These are phyloP conservation scores for Colletotrichum camelliae DNA, from an alignment of 2,329 filamentous ascomycete genomes.

Conservation along the genomic window DNA sequence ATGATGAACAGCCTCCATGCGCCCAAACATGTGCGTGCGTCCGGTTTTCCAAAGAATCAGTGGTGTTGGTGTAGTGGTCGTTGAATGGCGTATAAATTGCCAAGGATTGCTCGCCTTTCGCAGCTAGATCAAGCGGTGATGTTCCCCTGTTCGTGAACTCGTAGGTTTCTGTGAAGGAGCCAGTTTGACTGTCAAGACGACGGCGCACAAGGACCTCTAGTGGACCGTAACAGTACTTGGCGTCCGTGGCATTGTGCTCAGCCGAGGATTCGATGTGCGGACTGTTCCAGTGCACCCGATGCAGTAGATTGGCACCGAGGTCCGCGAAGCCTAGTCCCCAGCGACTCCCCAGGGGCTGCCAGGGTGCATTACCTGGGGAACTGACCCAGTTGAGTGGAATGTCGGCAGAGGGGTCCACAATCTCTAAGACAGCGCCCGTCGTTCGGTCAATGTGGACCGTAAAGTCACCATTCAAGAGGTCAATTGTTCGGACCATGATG, in stretches of 20 bases:
- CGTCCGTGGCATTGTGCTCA: neutral
- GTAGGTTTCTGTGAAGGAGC: conserved; percentile 11
- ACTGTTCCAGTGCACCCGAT: conserved; percentile 14
- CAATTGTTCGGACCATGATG: conserved; percentile 5
- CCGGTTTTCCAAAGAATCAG: neutral
- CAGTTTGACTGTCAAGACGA: neutral
- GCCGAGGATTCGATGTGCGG: neutral
- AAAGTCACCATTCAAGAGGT: conserved; percentile 9
- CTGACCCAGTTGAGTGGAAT: conserved; percentile 17
- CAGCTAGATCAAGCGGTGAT: neutral
- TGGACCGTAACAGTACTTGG: neutral
- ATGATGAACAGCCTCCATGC: conserved; percentile 9
- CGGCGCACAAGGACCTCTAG: conserved; percentile 7
- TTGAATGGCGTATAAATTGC: conserved; percentile 21
- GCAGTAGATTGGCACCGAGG: neutral
- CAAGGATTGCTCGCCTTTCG: neutral
- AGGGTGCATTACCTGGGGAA: conserved; percentile 15
- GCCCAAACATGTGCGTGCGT: conserved; percentile 18
- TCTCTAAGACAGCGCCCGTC: conserved; percentile 9
- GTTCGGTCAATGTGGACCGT: neutral
- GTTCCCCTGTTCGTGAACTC: conserved; percentile 4
- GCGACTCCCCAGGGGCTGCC: conserved; percentile 19
- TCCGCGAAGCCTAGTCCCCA: conserved; percentile 18
- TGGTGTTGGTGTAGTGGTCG: conserved; percentile 20
- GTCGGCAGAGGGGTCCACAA: neutral